Evolutionary conservation across 1,284 basidiomycete species (phyloP).

Genomic region (Ceratobasidium sp.): DNA sequence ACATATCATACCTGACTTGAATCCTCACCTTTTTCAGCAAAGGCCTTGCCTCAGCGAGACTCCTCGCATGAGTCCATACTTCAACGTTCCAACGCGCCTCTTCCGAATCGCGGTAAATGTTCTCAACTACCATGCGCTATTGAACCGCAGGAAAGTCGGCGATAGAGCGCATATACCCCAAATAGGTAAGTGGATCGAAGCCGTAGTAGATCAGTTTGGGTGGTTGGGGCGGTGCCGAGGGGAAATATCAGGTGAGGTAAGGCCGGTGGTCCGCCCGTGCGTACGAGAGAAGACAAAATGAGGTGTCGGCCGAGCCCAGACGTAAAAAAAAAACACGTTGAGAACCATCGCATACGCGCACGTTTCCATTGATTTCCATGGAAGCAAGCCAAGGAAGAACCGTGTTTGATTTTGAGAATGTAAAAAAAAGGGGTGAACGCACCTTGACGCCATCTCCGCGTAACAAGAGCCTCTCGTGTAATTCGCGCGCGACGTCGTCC

Average conservation of each 20-base stretch:
- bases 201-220: background rate
- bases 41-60: slow-evolving; percentile 77
- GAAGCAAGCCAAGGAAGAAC: background rate
- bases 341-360: slow-evolving; percentile 10
- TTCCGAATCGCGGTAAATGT: slow-evolving; percentile 89
- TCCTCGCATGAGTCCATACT: slow-evolving; percentile 79
- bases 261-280: slow-evolving; percentile 4
- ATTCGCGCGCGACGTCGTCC: slow-evolving; percentile 91
- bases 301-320: slow-evolving; percentile 18
- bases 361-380: background rate
- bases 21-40: slow-evolving; percentile 75
- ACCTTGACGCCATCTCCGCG: slow-evolving; percentile 61
- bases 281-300: too few relatives aligned
- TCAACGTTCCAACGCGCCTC: slow-evolving; percentile 90
- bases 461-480: slow-evolving; percentile 89
- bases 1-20: too few relatives aligned
- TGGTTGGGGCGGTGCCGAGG: background rate
- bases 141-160: background rate
- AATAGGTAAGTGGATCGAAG: background rate
- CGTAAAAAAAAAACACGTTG: slow-evolving; percentile 39
- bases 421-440: slow-evolving; percentile 68
- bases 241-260: background rate
- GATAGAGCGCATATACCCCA: slow-evolving; percentile 26
- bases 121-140: slow-evolving; percentile 78
- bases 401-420: slow-evolving; percentile 1